These are phyloP conservation scores for Eimeria falciformis DNA, from an alignment of 169 alveolate genomes.

Conservation along the genomic window DNA sequence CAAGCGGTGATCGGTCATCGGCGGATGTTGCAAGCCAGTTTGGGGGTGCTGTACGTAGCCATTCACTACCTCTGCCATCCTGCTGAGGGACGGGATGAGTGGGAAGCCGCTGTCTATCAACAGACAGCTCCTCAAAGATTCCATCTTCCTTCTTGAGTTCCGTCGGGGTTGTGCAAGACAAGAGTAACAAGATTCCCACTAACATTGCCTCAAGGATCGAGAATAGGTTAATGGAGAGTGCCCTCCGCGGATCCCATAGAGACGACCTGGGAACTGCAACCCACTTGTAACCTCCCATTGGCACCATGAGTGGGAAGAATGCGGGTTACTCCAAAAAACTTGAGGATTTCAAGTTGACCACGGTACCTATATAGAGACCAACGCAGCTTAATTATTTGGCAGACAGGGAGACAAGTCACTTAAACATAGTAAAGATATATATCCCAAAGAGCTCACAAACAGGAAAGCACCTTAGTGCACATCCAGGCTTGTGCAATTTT, in stretches of 20 bases:
- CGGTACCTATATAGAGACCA: background rate
- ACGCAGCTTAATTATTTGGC: too few species aligned
- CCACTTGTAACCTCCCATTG: background rate
- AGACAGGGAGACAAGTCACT: too few species aligned
- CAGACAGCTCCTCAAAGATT: background rate
- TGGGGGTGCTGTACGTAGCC: background rate
- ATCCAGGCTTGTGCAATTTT: too few species aligned
- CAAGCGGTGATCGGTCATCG: background rate
- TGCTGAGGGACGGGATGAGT: background rate
- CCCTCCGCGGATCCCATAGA: background rate
- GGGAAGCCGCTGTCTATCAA: background rate
- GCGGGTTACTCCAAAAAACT: background rate
- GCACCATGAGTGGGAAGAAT: conserved; percentile 4
- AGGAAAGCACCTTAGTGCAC: too few species aligned
- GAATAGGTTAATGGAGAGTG: background rate
- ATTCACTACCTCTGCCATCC: background rate
- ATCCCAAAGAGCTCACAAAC: too few species aligned
- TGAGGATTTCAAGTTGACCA: background rate
- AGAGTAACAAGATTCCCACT: conserved; percentile 1
- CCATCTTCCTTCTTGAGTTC: background rate
- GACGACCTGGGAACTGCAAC: background rate
- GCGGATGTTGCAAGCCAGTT: background rate
- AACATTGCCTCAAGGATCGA: background rate
- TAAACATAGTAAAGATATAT: too few species aligned
- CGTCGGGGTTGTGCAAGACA: background rate